phyloP scores from a whole-genome alignment of 2,329 filamentous ascomycete species.

The Teratosphaeria epicoccoides region DNA sequence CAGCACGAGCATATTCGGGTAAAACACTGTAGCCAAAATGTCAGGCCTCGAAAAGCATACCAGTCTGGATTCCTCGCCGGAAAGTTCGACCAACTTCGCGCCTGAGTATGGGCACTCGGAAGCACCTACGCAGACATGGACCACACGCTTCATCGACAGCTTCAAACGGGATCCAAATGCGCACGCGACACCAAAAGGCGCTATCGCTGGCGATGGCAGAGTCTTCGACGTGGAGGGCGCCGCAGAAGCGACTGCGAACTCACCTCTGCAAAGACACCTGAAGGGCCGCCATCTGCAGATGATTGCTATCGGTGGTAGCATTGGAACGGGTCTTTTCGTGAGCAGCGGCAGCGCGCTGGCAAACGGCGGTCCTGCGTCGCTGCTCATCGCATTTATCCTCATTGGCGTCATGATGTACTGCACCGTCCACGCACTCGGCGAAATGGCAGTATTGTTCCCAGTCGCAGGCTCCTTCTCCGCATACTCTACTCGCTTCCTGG shows the following conservation, averaged over 20 bases:
- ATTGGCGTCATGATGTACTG: conserved; percentile 68
- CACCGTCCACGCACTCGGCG: conserved; percentile 82
- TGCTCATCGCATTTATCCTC: conserved; percentile 60
- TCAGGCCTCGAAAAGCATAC: conserved; percentile 12
- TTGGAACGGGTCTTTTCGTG: conserved; percentile 43
- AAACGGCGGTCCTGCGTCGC: conserved; percentile 63
- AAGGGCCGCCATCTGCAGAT: conserved; percentile 84
- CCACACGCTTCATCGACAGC: conserved; percentile 43
- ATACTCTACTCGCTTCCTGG: conserved; percentile 83
- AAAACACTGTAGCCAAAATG: conserved; percentile 7
- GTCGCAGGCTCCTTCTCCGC: conserved; percentile 86
- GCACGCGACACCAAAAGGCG: conserved; percentile 37
- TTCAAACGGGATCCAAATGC: conserved; percentile 54
- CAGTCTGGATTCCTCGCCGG: conserved; percentile 11
- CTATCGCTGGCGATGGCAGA: conserved; percentile 42
- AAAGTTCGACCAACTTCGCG: conserved; percentile 5
- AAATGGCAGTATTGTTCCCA: conserved; percentile 82
- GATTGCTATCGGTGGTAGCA: conserved; percentile 92
- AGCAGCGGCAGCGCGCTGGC: conserved; percentile 39
- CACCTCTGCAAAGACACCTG: conserved; percentile 58
- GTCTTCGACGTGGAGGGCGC: conserved; percentile 54
- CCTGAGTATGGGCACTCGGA: conserved; percentile 19
- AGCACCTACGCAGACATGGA: conserved; percentile 12
- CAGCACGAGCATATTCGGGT: neutral
- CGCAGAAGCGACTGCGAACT: conserved; percentile 54